A percentile compares a stretch with the other conserved stretches of the same genome.
Conservation (phyloP, 208 protist species). For the Trypanosoma boissoni region DNA sequence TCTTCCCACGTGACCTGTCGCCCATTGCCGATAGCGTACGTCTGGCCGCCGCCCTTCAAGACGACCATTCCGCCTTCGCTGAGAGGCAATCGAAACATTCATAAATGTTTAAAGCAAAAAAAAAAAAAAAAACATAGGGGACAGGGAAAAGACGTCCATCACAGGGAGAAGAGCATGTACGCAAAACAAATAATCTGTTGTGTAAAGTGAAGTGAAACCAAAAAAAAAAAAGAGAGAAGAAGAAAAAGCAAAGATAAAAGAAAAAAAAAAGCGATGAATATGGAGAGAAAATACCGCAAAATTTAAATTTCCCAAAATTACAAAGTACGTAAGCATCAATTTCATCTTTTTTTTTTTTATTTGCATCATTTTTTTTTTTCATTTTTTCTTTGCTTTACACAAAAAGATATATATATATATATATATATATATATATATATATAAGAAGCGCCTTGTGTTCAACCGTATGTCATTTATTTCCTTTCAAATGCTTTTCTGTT, state of each 20-base stretch:
- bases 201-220: slow-evolving; percentile 4
- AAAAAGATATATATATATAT: too few species aligned
- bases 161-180: neutral
- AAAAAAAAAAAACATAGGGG: slow-evolving; percentile 12
- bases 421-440: too few species aligned
- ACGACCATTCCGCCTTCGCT: slow-evolving; percentile 47
- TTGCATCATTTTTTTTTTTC: too few species aligned
- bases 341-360: too few species aligned
- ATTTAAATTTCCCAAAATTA: too few species aligned
- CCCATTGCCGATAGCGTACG: slow-evolving; percentile 71
- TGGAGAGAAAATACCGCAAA: slow-evolving; percentile 8
- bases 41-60: slow-evolving; percentile 71
- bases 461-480: too few species aligned
- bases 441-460: too few species aligned
- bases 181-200: neutral
- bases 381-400: too few species aligned
- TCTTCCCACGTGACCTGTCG: slow-evolving; percentile 78
- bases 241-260: slow-evolving; percentile 7
- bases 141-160: neutral
- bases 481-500: too few species aligned
- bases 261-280: slow-evolving; percentile 25
- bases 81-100: too few species aligned
- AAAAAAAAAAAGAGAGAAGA: slow-evolving; percentile 13
- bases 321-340: too few species aligned
- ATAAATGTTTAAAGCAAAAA: slow-evolving; percentile 3